These are phyloP conservation scores for Fragaria nilgerrensis DNA, from an alignment of 306 rosid genomes.

Conservation along the genomic window DNA sequence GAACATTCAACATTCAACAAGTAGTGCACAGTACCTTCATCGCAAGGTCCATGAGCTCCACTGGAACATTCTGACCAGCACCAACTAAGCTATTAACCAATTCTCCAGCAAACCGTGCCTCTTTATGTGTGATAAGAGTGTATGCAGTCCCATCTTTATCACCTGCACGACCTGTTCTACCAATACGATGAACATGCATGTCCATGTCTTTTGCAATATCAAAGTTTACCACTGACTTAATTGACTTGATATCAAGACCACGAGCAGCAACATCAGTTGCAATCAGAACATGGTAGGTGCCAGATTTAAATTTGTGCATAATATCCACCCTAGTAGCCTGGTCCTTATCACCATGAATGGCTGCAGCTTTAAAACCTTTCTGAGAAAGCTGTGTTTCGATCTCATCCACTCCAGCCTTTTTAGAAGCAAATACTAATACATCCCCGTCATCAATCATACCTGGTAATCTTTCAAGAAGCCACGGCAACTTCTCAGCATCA, in stretches of 20 bases:
- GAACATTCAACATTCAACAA: background rate
- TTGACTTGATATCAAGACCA: conserved; percentile 96
- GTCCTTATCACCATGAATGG: conserved; percentile 97
- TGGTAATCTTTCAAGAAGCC: conserved; percentile 83
- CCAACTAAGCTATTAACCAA: conserved; percentile 89
- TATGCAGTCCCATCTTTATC: conserved; percentile 97
- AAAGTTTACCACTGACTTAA: conserved; percentile 93
- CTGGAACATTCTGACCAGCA: conserved; percentile 88
- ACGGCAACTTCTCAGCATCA: conserved; percentile 79
- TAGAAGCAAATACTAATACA: conserved; percentile 89
- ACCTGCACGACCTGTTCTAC: conserved; percentile 99
- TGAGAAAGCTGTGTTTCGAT: conserved; percentile 70
- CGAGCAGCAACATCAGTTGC: conserved; percentile 99
- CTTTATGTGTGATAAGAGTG: conserved; percentile 86
- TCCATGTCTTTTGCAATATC: conserved; percentile 99
- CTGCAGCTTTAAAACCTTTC: conserved; percentile 75
- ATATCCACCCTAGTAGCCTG: conserved; percentile 95
- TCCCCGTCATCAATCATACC: conserved; percentile 92
- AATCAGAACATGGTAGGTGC: conserved; percentile 78
- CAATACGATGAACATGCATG: conserved; percentile 99
- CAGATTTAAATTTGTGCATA: conserved; percentile 89
- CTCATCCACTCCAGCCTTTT: conserved; percentile 92
- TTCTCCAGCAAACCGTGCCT: conserved; percentile 96
- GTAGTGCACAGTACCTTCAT: conserved; percentile 66
- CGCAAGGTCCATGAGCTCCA: conserved; percentile 95